Conservation (phyloP, 225 moss, liverwort and hornwort genomes). For the Physcomitrium patens region DNA sequence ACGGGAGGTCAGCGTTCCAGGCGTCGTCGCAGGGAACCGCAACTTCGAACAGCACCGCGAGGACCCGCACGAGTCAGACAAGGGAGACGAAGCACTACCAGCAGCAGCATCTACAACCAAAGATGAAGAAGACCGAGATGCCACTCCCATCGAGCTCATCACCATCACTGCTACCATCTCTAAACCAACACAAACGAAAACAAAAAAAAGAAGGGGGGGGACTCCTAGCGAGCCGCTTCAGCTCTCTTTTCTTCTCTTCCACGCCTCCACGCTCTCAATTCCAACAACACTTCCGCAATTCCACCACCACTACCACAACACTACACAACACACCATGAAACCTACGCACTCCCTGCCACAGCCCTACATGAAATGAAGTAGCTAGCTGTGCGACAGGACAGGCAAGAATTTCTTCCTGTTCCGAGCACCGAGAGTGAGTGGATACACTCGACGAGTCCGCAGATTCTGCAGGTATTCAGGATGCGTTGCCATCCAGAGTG, state of each 20-base stretch:
- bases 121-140: background rate
- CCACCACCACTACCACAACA: no score
- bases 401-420: no score
- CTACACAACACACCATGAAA: background rate
- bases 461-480: constrained; percentile 32
- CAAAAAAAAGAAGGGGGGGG: no score
- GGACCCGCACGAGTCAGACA: background rate
- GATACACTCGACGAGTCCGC: constrained; percentile 21
- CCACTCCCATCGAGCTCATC: constrained; percentile 11
- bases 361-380: background rate
- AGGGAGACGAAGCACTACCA: background rate
- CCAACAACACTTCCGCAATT: background rate
- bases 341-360: background rate
- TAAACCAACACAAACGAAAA: background rate
- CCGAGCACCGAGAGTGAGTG: background rate
- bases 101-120: background rate
- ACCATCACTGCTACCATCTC: constrained; percentile 19
- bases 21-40: constrained; percentile 10
- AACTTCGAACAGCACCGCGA: background rate
- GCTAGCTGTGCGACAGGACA: background rate
- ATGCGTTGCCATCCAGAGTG: no score
- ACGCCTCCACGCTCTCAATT: background rate
- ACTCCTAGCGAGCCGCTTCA: background rate
- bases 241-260: background rate
- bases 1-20: background rate